Evolutionary conservation across 2,329 filamentous ascomycete species (phyloP).

Genomic region (Beauveria scarabaeidicola): DNA sequence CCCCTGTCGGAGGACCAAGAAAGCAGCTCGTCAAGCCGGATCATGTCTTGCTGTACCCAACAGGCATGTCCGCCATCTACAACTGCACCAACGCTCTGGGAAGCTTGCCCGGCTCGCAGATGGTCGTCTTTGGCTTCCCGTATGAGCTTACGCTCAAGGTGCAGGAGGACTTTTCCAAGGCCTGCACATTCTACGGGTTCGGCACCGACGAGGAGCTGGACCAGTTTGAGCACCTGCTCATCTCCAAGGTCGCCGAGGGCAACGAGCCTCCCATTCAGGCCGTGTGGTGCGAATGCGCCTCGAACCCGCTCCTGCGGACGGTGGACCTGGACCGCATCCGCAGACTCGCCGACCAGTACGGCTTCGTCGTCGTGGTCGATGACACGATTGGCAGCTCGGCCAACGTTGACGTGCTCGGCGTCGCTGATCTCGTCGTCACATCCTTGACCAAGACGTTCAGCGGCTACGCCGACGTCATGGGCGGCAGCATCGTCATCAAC

Average conservation of each 20-base stretch:
- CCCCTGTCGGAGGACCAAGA: slow-evolving; percentile 7
- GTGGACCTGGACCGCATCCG: slow-evolving; percentile 27
- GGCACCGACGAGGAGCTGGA: slow-evolving; percentile 34
- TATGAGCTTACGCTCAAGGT: slow-evolving; percentile 44
- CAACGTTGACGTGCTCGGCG: slow-evolving; percentile 41
- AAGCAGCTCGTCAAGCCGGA: slow-evolving; percentile 17
- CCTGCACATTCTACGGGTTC: slow-evolving; percentile 39
- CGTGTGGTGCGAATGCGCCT: background rate
- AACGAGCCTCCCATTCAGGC: slow-evolving; percentile 32
- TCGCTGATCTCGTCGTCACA: slow-evolving; percentile 41
- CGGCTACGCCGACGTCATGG: slow-evolving; percentile 48
- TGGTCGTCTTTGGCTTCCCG: slow-evolving; percentile 37
- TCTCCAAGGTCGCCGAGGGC: slow-evolving; percentile 28
- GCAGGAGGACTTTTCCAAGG: slow-evolving; percentile 34
- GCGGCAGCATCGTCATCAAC: slow-evolving; percentile 41
- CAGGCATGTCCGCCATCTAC: slow-evolving; percentile 47
- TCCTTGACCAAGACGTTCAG: slow-evolving; percentile 52
- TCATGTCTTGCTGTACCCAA: slow-evolving; percentile 45
- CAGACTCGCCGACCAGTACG: slow-evolving; percentile 33
- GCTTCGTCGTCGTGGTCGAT: slow-evolving; percentile 38
- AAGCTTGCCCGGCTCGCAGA: slow-evolving; percentile 21
- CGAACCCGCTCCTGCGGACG: slow-evolving; percentile 27
- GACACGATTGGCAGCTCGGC: slow-evolving; percentile 40
- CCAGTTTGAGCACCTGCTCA: slow-evolving; percentile 36
- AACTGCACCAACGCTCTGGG: slow-evolving; percentile 31